phyloP scores from a whole-genome alignment of 129 eudicot species.

The Escallonia herrerae region DNA sequence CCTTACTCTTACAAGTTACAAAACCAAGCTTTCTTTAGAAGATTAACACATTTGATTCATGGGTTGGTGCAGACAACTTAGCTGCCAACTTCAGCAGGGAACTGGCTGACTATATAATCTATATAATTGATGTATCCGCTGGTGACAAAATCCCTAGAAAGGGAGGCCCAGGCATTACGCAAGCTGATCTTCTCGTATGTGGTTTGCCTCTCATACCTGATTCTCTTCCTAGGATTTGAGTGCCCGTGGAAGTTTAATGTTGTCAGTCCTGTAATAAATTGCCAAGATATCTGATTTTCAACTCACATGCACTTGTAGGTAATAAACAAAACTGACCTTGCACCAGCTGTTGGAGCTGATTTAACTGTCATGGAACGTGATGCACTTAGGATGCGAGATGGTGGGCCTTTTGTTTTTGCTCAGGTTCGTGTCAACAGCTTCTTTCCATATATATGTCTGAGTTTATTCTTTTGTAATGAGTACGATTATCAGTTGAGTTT shows the following conservation, averaged over 20 bases:
- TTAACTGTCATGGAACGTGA: conserved; percentile 89
- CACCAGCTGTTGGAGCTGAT: conserved; percentile 95
- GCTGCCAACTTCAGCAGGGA: conserved; percentile 99
- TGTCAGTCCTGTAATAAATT: not conserved
- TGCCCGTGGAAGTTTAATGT: not conserved
- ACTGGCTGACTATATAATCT: conserved; percentile 89
- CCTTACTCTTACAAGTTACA: not conserved
- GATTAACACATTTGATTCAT: conserved; percentile 6
- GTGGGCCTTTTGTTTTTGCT: conserved; percentile 96
- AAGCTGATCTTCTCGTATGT: conserved; percentile 94
- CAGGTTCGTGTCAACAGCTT: conserved; percentile 43
- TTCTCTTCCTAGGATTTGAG: not conserved
- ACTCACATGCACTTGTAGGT: conserved; percentile 38
- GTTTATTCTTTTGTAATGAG: not conserved
- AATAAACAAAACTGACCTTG: conserved; percentile 93
- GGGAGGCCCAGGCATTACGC: conserved; percentile 99
- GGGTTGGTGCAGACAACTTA: conserved; percentile 61
- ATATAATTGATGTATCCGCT: conserved; percentile 91
- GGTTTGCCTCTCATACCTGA: not conserved
- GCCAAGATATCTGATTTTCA: not conserved
- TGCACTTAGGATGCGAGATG: conserved; percentile 92
- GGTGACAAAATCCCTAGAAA: conserved; percentile 97
- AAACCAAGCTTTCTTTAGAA: not conserved
- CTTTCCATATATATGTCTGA: not conserved
- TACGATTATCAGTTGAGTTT: not conserved